A percentile compares a stretch with the other conserved stretches of the same genome.
phyloP scores from a whole-genome alignment of 495 filamentous ascomycete species.

The Penicillium cosmopolitanum region DNA sequence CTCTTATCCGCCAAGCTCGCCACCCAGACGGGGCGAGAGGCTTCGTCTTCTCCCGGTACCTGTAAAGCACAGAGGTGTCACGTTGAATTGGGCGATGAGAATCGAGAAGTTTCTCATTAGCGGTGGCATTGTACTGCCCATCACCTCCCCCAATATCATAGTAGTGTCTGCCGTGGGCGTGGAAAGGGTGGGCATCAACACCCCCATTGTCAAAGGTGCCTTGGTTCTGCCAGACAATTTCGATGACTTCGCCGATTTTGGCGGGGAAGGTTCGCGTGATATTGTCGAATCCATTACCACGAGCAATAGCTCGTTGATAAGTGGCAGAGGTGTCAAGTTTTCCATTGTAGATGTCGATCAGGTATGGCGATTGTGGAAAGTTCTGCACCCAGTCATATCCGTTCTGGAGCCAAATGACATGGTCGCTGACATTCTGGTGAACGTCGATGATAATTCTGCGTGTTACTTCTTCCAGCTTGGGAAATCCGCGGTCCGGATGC shows the following conservation, averaged over 20 bases:
- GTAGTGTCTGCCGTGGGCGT: conserved; percentile 60
- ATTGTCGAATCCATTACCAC: conserved; percentile 55
- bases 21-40: conserved; percentile 53
- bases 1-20: conserved; percentile 60
- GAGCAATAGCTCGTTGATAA: conserved; percentile 22
- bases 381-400: conserved; percentile 54
- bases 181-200: conserved; percentile 64
- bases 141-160: conserved; percentile 63
- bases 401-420: conserved; percentile 47
- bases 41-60: conserved; percentile 40
- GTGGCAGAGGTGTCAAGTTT: conserved; percentile 47
- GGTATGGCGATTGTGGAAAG: conserved; percentile 48
- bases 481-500: conserved; percentile 39
- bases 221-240: conserved; percentile 61
- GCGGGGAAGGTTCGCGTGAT: conserved; percentile 53
- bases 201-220: conserved; percentile 42
- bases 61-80: conserved; percentile 60
- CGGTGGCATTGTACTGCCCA: conserved; percentile 55
- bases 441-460: conserved; percentile 52
- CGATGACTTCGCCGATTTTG: conserved; percentile 61
- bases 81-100: conserved; percentile 47
- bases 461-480: conserved; percentile 55
- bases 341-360: conserved; percentile 58
- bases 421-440: conserved; percentile 46
- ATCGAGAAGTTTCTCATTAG: conserved; percentile 54